Evolutionary conservation across 495 filamentous ascomycete genomes (phyloP).

Genomic region (Podospora anserina): DNA sequence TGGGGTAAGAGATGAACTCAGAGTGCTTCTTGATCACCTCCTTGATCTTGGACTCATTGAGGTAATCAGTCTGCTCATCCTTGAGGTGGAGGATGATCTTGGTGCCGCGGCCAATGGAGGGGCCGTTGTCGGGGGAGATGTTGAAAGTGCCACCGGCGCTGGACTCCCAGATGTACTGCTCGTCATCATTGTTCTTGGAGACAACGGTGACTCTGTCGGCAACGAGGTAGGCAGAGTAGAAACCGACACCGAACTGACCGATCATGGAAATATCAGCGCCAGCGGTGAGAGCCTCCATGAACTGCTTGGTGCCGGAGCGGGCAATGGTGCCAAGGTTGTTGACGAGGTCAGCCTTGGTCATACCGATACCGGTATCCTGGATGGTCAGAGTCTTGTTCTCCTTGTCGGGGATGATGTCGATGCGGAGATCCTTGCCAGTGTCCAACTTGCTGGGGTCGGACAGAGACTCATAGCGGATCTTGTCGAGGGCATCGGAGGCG

Average conservation of each 20-base stretch:
- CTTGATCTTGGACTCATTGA: constrained; percentile 99
- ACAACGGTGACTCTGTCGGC: constrained; percentile 93
- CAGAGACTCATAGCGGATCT: constrained; percentile 97
- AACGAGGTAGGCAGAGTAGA: constrained; percentile 99
- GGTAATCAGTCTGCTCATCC: constrained; percentile 97
- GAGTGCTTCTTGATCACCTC: constrained; percentile 99
- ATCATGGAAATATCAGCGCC: constrained; percentile 99
- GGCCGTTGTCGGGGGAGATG: constrained; percentile 83
- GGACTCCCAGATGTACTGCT: constrained; percentile 99
- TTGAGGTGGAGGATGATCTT: constrained; percentile 98
- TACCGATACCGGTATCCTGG: constrained; percentile 96
- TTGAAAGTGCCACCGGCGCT: constrained; percentile 96
- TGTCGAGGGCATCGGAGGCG: constrained; percentile 96
- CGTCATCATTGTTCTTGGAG: constrained; percentile 99
- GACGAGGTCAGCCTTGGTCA: constrained; percentile 99
- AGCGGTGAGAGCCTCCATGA: constrained; percentile 98
- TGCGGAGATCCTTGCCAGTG: constrained; percentile 89
- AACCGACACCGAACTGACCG: constrained; percentile 99
- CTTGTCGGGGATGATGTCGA: constrained; percentile 97
- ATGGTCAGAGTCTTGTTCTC: constrained; percentile 96
- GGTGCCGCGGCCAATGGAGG: constrained; percentile 88
- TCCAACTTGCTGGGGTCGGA: constrained; percentile 97
- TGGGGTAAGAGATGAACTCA: constrained; percentile 99
- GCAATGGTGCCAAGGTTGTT: constrained; percentile 99
- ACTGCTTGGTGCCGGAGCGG: constrained; percentile 98